A percentile compares a stretch with the other conserved stretches of the same genome.
Evolutionary conservation across 2,329 filamentous ascomycete species (phyloP).

Genomic region (Colletotrichum shisoi): DNA sequence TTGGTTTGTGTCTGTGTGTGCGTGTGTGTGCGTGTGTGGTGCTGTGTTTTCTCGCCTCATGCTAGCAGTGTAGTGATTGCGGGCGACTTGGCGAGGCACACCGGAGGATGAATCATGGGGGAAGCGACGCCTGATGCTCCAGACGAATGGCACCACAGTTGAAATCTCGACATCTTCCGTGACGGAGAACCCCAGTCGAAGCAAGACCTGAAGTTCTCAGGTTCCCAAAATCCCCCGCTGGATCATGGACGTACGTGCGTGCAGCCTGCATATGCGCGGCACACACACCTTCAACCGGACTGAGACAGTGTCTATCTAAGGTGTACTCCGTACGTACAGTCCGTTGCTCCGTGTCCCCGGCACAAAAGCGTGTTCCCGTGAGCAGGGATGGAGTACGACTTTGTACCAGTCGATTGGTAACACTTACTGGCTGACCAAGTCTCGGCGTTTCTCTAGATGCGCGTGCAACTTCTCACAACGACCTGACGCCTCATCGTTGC

Average conservation of each 20-base stretch:
- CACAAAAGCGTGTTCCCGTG: not conserved
- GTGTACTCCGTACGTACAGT: not conserved
- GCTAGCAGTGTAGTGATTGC: not conserved
- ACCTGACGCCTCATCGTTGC: constrained; percentile 9
- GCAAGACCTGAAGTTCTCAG: not conserved
- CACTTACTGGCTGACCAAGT: not conserved
- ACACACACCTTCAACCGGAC: not conserved
- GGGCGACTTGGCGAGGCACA: not conserved
- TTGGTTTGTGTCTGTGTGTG: not conserved
- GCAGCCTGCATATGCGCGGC: constrained; percentile 8
- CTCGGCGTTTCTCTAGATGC: not conserved
- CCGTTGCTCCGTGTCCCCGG: not conserved
- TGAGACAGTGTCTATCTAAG: not conserved
- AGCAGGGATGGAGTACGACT: not conserved
- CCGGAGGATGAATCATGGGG: not conserved
- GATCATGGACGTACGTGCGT: not conserved
- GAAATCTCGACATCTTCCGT: not conserved
- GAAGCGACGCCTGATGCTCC: too few relatives aligned
- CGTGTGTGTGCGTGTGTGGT: not conserved
- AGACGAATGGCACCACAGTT: not conserved
- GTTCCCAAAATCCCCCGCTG: not conserved
- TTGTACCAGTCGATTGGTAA: not conserved
- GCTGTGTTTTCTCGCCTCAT: not conserved
- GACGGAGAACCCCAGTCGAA: constrained; percentile 6
- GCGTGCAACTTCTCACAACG: constrained; percentile 10